Evolutionary conservation across 164 flowering plant species (phyloP), one percentile per base, ranked within the genome.

Genomic region (Magnolia officinalis): DNA sequence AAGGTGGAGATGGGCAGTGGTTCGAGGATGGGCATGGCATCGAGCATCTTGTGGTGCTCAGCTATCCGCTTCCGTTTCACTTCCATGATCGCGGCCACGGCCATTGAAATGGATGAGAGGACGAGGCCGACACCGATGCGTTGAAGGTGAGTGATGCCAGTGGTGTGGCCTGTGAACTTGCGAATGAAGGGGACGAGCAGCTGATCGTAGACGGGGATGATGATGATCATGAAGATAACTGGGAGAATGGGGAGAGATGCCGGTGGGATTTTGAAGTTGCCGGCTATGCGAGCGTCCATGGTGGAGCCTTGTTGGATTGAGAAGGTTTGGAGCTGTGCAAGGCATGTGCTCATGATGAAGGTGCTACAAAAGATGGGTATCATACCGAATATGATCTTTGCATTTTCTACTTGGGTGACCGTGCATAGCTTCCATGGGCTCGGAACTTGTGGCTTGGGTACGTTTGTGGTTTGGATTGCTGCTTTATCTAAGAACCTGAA

Each of bases 261-360:
- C 0, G 89, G 88, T 18, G 90, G 90, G 7, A 89, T 85, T 65
- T 78, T 45, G 80, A 88, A 81, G 21, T 76, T 52, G 19, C 29
- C 58, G 18, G 81, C 71, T 72, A 89, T 51, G 26, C 69, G 79
- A 63, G 86, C 84, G 82, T 89, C 87, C 92, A 89, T 87, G 20
- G 88, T 86, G 26, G 63, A 20, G 72, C 92, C 88, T 79, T 89
- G 90, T 72, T 87, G 81, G 77, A 89, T 71, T n/a, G 92, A 85
- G 80, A 89, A 87, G 4, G 92, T 87, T 66, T 86, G 88, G 31
- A 89, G 90, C 76, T 89, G 92, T 52, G 92, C 92, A 1, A 89
- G 78, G 78, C 92, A 86, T 37, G 87, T 86, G 64, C 87, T 85
- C 89, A 89, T 85, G 74, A 85, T 81, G 26, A 89, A 84, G 23